Evolutionary conservation across 768 basidiomycete species (phyloP), one percentile per base, ranked within the genome.

Genomic region (Amanita inopinata): DNA sequence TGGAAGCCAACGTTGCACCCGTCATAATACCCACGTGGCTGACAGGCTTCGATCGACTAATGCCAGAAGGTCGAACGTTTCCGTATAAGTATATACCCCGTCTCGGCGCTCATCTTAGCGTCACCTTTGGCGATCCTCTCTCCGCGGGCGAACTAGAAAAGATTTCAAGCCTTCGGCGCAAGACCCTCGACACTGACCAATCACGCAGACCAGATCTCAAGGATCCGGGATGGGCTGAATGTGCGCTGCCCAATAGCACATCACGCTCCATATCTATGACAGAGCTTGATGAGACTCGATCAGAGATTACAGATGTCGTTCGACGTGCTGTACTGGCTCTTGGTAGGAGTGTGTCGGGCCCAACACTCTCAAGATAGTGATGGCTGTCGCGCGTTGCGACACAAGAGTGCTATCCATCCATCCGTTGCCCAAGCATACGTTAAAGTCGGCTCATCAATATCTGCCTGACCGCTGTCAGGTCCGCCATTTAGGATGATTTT

Each of bases 11-110:
- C 10, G 50, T 65, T n/a, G 71, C 76, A 33, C 93, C 93, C 2
- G 59, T 79, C 15, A 76, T 96, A 45, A 81, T 98, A 48, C 93
- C 93, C 2, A 86, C 96, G 73, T 98, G 90, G 90, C 66, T 97
- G 9, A 82, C 84, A 17, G 71, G 71, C 24, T 96, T 93, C 50
- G 87, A 98, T 54, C 68, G 76, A 49, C 65, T 96, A 12, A 93
- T 98, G 91, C 87, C 89, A 32, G 91, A 90, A 60, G 77, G 80
- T 22, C 78, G 92, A 14, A 52, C 66, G 1, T 82, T 76, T 52
- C 91, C 90, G 2, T 74, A 70, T 66, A 87, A 83, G 48, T 80
- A 72, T 56, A 45, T 83, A 51, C 78, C 93, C 30, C 69, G 76
- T 47, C 57, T 70, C 23, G 69, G 86, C 48, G 64, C 76, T 9